phyloP scores from a whole-genome alignment of 306 rosid genomes.

The Cucumis hystrix region DNA sequence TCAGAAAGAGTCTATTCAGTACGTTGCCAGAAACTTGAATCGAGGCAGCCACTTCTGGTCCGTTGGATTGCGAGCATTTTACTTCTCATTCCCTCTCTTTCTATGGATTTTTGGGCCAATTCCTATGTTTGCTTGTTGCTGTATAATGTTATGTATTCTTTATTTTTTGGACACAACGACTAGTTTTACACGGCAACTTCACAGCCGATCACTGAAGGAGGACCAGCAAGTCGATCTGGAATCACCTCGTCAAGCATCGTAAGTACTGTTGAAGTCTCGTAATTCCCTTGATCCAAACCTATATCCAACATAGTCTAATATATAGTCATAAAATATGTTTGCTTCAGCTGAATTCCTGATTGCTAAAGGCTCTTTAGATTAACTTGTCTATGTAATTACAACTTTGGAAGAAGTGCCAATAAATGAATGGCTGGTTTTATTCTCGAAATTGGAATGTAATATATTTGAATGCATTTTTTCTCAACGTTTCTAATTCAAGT shows the following conservation, averaged over 20 bases:
- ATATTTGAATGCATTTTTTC: background rate
- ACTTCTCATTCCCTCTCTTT: conserved; percentile 71
- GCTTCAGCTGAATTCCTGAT: background rate
- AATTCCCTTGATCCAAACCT: background rate
- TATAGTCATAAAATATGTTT: background rate
- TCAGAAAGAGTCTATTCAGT: conserved; percentile 27
- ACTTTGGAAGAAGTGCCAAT: background rate
- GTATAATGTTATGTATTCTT: conserved; percentile 36
- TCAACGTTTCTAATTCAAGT: background rate
- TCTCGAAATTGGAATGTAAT: background rate
- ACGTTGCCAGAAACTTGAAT: conserved; percentile 48
- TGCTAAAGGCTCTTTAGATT: background rate
- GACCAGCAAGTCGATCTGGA: conserved; percentile 20
- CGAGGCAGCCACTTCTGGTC: conserved; percentile 73
- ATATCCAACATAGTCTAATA: background rate
- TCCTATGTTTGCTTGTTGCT: conserved; percentile 60
- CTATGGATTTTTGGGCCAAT: conserved; percentile 87
- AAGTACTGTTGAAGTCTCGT: conserved; percentile 1
- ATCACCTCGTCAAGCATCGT: conserved; percentile 14
- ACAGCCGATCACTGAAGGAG: conserved; percentile 29
- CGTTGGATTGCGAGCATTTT: conserved; percentile 68
- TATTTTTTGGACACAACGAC: conserved; percentile 75
- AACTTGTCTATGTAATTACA: background rate
- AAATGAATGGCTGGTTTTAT: background rate
- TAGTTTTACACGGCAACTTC: conserved; percentile 49